A percentile compares a stretch with the other conserved stretches of the same genome.
phyloP scores from a whole-genome alignment of 305 asterid species.

The Rubia balearica region DNA sequence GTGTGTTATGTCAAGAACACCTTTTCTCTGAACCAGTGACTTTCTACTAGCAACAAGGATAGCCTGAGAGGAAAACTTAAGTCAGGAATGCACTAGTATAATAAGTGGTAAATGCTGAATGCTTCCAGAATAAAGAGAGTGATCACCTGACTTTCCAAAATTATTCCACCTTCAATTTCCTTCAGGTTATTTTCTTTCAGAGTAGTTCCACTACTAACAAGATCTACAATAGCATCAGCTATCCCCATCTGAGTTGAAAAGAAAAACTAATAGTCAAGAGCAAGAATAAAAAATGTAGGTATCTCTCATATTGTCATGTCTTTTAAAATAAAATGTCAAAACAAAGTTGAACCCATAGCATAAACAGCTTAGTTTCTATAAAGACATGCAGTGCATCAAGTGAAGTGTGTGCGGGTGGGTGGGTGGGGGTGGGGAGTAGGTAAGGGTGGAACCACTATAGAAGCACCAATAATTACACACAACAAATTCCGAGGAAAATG shows the following conservation, averaged over 20 bases:
- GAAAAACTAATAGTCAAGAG: conserved; percentile 1
- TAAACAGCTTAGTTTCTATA: no score
- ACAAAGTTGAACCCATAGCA: no score
- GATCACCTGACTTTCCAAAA: conserved; percentile 91
- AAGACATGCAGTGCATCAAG: no score
- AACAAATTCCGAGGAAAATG: no score
- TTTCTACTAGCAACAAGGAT: conserved; percentile 87
- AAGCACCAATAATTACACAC: no score
- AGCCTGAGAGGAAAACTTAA: conserved; percentile 45
- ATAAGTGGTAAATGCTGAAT: neutral
- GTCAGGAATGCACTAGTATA: conserved; percentile 14
- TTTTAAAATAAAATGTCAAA: no score
- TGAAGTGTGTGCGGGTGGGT: no score
- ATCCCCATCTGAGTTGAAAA: conserved; percentile 71
- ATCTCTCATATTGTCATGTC: no score
- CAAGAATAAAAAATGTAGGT: no score
- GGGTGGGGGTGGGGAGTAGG: no score
- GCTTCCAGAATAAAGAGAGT: conserved; percentile 1
- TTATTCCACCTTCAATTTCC: conserved; percentile 86
- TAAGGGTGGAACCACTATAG: no score
- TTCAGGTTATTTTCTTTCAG: conserved; percentile 84
- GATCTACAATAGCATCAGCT: conserved; percentile 98
- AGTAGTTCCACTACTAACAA: conserved; percentile 98
- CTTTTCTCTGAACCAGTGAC: conserved; percentile 69
- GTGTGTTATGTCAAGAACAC: conserved; percentile 71